Conservation (phyloP, 371 early-diverging fungal species). For the Entomophthora muscae region DNA sequence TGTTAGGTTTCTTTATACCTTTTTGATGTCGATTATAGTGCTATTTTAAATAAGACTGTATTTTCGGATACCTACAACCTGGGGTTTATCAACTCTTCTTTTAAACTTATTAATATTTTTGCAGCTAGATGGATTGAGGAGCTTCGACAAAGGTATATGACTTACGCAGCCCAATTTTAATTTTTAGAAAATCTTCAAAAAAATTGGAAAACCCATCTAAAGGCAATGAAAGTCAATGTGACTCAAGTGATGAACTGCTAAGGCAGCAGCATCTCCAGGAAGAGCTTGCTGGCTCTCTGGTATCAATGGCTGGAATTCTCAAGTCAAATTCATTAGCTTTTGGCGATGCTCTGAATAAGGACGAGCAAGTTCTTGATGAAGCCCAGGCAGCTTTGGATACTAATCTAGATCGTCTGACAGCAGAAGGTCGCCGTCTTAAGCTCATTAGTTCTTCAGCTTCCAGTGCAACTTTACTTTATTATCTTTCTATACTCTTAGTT, state of each 20-base stretch:
- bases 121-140: neutral
- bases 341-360: conserved; percentile 9
- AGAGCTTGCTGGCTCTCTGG: conserved; percentile 10
- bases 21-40: no score
- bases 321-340: conserved; percentile 12
- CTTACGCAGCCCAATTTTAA: no score
- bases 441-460: neutral
- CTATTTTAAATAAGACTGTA: no score
- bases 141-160: neutral
- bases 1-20: no score
- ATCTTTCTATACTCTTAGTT: neutral
- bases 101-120: neutral
- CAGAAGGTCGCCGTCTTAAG: neutral
- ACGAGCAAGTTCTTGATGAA: conserved; percentile 10
- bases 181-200: neutral
- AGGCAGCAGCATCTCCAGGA: conserved; percentile 6
- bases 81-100: no score
- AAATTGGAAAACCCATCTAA: neutral
- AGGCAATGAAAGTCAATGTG: neutral
- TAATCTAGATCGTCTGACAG: neutral
- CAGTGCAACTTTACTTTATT: neutral
- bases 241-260: neutral
- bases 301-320: conserved; percentile 10
- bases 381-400: neutral
- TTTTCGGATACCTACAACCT: no score